Conservation (phyloP, 495 filamentous ascomycete genomes). For the Hypoxylon lienhwacheense region DNA sequence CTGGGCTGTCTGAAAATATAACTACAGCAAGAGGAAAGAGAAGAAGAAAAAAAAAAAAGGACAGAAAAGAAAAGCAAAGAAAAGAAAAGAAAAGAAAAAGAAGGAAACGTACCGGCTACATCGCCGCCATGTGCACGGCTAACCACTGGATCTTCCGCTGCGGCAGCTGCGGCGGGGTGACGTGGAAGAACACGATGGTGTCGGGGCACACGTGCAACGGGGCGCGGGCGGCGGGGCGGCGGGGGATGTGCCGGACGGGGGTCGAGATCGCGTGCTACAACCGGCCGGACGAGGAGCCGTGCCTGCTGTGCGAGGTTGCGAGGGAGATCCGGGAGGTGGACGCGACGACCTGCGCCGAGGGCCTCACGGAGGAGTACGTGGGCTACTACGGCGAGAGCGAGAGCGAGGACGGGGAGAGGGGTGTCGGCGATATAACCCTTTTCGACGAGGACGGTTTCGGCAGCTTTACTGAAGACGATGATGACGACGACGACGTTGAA, state of each 20-base stretch:
- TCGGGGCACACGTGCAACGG: slow-evolving; percentile 26
- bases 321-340: not conserved
- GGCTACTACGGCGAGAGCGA: not conserved
- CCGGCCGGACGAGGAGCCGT: slow-evolving; percentile 11
- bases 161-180: slow-evolving; percentile 2
- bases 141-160: slow-evolving; percentile 17
- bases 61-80: not conserved
- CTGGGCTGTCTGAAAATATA: too few species aligned
- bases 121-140: slow-evolving; percentile 28
- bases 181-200: slow-evolving; percentile 7
- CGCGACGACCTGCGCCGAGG: slow-evolving; percentile 10
- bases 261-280: slow-evolving; percentile 19
- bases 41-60: too few species aligned
- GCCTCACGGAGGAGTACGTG: not conserved
- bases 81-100: not conserved
- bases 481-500: slow-evolving; percentile 2
- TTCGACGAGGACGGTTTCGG: not conserved
- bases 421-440: not conserved
- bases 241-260: slow-evolving; percentile 33
- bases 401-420: slow-evolving; percentile 2
- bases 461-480: not conserved
- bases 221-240: slow-evolving; percentile 4
- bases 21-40: too few species aligned
- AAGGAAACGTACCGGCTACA: not conserved
- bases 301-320: slow-evolving; percentile 27